Evolutionary conservation across 306 rosid genomes (phyloP).

Genomic region (Rosa multiflora): DNA sequence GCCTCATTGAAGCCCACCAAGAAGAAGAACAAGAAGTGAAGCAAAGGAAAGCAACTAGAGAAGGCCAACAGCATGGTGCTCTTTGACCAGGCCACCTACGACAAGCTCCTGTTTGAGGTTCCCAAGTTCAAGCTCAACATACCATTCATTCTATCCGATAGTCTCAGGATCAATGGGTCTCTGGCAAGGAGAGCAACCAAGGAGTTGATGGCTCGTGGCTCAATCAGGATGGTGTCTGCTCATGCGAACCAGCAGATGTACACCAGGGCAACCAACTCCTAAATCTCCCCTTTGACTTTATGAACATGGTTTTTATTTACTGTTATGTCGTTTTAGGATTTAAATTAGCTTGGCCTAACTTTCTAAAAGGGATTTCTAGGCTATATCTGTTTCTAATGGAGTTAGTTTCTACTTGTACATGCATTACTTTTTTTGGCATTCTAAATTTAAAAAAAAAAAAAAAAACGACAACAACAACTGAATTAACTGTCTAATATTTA

Average conservation of each 20-base stretch:
- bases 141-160: background rate
- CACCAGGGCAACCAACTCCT: conserved; percentile 25
- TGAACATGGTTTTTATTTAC: background rate
- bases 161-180: background rate
- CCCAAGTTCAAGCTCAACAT: conserved; percentile 5
- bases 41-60: background rate
- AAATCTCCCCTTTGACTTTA: background rate
- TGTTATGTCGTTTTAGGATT: background rate
- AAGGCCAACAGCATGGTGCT: conserved; percentile 4
- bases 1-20: background rate
- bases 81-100: conserved; percentile 2
- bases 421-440: background rate
- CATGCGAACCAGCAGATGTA: conserved; percentile 21
- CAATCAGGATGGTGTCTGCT: conserved; percentile 20
- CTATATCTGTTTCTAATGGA: background rate
- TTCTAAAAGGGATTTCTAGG: background rate
- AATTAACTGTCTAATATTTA: background rate
- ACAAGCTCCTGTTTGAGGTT: background rate
- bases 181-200: background rate
- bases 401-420: background rate
- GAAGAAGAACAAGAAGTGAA: background rate
- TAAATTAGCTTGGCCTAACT: background rate
- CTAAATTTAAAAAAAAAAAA: background rate
- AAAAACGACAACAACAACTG: background rate
- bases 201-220: conserved; percentile 28